Evolutionary conservation across 2,329 filamentous ascomycete genomes (phyloP).

Genomic region (Verticillium tricorpus): DNA sequence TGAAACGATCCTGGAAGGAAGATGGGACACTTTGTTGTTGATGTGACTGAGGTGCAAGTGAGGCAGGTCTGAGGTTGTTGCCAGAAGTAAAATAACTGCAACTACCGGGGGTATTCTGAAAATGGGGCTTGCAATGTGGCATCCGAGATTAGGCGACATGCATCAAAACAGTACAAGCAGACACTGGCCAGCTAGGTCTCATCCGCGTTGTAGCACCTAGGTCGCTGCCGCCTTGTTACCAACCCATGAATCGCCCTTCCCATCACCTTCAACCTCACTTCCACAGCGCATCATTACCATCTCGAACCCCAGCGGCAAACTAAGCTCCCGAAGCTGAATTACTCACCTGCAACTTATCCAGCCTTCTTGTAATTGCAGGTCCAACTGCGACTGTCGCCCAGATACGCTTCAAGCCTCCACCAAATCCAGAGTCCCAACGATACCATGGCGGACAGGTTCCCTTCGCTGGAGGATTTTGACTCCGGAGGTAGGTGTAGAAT

Average conservation of each 20-base stretch:
- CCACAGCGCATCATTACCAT: neutral
- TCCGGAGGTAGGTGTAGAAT: slow-evolving; percentile 48
- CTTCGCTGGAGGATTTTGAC: slow-evolving; percentile 75
- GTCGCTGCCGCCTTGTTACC: neutral
- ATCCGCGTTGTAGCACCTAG: neutral
- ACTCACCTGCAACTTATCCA: neutral
- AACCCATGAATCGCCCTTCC: neutral
- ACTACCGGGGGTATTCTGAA: neutral
- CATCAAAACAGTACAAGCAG: neutral
- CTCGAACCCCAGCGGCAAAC: neutral
- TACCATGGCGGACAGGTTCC: slow-evolving; percentile 72
- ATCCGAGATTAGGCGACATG: neutral
- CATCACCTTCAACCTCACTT: neutral
- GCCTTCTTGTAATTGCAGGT: neutral
- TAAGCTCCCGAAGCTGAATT: neutral
- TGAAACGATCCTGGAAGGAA: neutral
- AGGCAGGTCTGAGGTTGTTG: neutral
- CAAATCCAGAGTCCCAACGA: neutral
- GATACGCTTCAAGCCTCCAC: slow-evolving; percentile 1
- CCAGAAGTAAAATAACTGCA: neutral
- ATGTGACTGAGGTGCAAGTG: neutral
- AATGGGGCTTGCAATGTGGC: neutral
- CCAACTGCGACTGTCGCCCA: neutral
- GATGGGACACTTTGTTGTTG: neutral
- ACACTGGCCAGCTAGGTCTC: neutral